Conservation (phyloP, 768 basidiomycete genomes). For the Porphyrellus cyaneotinctus region DNA sequence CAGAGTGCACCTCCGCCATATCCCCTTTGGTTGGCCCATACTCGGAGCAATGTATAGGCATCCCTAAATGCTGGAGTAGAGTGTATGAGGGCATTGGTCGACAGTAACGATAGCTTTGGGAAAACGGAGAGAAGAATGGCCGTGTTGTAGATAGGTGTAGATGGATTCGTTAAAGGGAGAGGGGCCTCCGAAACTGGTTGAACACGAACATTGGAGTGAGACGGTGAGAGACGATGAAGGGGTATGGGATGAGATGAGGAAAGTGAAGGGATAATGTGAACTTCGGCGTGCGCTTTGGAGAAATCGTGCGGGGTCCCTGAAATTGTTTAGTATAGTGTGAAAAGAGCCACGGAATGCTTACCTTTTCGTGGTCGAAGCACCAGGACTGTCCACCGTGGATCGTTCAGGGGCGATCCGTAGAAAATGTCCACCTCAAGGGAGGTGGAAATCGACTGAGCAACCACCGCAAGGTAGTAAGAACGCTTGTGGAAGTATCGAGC, state of each 20-base stretch:
- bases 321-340: background rate
- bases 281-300: slow-evolving; percentile 61
- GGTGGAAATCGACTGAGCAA: slow-evolving; percentile 58
- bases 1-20: slow-evolving; percentile 60
- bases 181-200: slow-evolving; percentile 18
- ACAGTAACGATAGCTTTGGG: slow-evolving; percentile 36
- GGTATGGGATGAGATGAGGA: slow-evolving; percentile 59
- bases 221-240: slow-evolving; percentile 65
- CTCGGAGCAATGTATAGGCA: slow-evolving; percentile 71
- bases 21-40: slow-evolving; percentile 90
- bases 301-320: slow-evolving; percentile 58
- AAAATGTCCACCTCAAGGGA: slow-evolving; percentile 52
- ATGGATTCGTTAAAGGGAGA: slow-evolving; percentile 23
- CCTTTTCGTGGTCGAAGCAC: slow-evolving; percentile 56
- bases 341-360: slow-evolving; percentile 30
- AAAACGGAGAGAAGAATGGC: slow-evolving; percentile 51
- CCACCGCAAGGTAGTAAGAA: slow-evolving; percentile 79
- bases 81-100: slow-evolving; percentile 48
- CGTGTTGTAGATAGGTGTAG: slow-evolving; percentile 82
- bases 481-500: slow-evolving; percentile 90
- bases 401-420: slow-evolving; percentile 55
- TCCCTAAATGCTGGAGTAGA: slow-evolving; percentile 60
- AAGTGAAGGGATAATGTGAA: slow-evolving; percentile 72
- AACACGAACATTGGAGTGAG: slow-evolving; percentile 62
- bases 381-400: slow-evolving; percentile 64